Evolutionary conservation across 108 stramenopile species (phyloP), one percentile per base, ranked within the genome.

Genomic region (Fragilariopsis cylindrus): DNA sequence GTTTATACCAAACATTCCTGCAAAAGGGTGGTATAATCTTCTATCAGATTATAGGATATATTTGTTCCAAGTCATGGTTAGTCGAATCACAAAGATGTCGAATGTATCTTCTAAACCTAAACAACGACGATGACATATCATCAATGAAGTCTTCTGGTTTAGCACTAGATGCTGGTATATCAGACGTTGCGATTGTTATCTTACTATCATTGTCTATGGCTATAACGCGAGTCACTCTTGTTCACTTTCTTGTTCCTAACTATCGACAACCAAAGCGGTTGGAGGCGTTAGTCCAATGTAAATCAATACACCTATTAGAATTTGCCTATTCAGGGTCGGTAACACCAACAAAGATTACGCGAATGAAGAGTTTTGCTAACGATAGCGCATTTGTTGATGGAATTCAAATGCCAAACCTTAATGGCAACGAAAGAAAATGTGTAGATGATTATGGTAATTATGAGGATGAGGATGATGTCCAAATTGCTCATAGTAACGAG

Each of bases 221-320:
- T 7, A 48, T 91, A 11, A 45, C 85, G 48, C 82, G 92, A 8
- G 65, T 91, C 6, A 66, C 74, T 9, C 74, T 91, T 41, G 90
- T 91, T 3, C 85, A 88, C 60, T 76, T 86, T 65, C 71, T 91
- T 13, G 92, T 94, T 3, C 89, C 89, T 7, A 76, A 81, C 40
- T 82, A 80, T 50, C 76, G 83, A 9, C 57, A 80, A 57, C 84
- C 88, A 2, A 74, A 76, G 42, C 77, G 79, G 57, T 60, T 92
- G 48, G 82, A 81, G 71, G 90, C 88, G 2, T 56, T 92, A 70
- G 85, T 90, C 3, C 69, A 86, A 65, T 87, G 86, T 68, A 92
- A 92, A 74, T 90, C 89, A 30, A 82, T 85, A 18, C 90, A 92
- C 73, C 74, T 94, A 57, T 72, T 90, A 63, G 86, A 84, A 9